phyloP scores from a whole-genome alignment of 2,329 filamentous ascomycete genomes.

The Daldinia eschscholtzii region DNA sequence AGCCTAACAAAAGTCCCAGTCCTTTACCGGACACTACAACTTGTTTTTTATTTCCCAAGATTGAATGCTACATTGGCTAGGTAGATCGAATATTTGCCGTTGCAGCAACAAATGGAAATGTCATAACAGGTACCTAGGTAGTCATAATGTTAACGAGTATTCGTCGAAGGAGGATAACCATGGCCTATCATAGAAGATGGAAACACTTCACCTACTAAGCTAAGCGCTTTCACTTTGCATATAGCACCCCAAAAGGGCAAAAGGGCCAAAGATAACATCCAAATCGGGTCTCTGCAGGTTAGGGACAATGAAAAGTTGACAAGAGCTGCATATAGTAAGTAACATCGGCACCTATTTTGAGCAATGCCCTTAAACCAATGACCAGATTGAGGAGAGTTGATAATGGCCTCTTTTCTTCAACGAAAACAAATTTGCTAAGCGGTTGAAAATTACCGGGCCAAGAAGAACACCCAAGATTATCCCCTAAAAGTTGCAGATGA shows the following conservation, averaged over 20 bases:
- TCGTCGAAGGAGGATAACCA: constrained; percentile 10
- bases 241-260: constrained; percentile 35
- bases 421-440: neutral
- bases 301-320: constrained; percentile 3
- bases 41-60: neutral
- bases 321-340: neutral
- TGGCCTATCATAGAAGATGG: constrained; percentile 30
- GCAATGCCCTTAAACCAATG: neutral
- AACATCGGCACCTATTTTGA: neutral
- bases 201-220: constrained; percentile 30
- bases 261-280: constrained; percentile 21
- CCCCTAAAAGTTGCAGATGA: neutral
- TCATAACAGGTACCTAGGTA: neutral
- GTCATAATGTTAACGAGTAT: neutral
- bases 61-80: neutral
- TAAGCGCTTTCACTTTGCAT: constrained; percentile 37
- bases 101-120: neutral
- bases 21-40: neutral
- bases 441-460: neutral
- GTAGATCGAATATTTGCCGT: neutral
- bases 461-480: neutral
- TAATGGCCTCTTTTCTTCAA: neutral
- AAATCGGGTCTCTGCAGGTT: neutral
- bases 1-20: neutral
- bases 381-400: neutral